Base-by-base conservation (phyloP, 768 basidiomycete genomes). In the Crassisporium funariophilum region DNA sequence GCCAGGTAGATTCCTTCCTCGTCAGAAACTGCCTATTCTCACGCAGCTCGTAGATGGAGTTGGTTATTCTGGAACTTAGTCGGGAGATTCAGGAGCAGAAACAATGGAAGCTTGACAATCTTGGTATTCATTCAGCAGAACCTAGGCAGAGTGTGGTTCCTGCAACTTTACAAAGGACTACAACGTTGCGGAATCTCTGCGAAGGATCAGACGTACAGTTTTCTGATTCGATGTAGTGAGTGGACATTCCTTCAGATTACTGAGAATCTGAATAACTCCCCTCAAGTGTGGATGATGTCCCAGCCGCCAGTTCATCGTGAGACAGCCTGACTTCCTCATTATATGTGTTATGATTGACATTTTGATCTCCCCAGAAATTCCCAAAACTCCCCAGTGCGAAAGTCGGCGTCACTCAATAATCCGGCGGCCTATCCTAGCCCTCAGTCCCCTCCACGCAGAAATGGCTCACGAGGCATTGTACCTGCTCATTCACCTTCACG, bases 171-270 rank as follows among this genome's bases (percentile, higher is more conserved):
- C n/a, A n/a, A n/a, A n/a, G n/a, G n/a, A n/a, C n/a, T n/a, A n/a
- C n/a, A n/a, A n/a, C n/a, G n/a, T n/a, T n/a, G n/a, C n/a, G n/a
- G n/a, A n/a, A n/a, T n/a, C n/a, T n/a, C n/a, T n/a, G n/a, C n/a
- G n/a, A n/a, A n/a, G n/a, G n/a, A n/a, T n/a, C n/a, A n/a, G n/a
- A n/a, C n/a, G n/a, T n/a, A n/a, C n/a, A n/a, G n/a, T n/a, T n/a
- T n/a, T n/a, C n/a, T n/a, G 52, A 51, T 33, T 54, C 49, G 10
- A 52, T 54, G 55, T 57, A 57, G 55, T 57, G 21, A 41, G 53
- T 38, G n/a, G n/a, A 1, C 10, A 10, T 38, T 36, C 21, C 40
- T 36, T 35, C 19, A n/a, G 11, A 17, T 25, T 35, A 2, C 36
- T 16, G 10, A 5, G 3, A 11, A 39, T n/a, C n/a, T n/a, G n/a